phyloP scores from a whole-genome alignment of 148 eudicot genomes.

The Cornus kousa region DNA sequence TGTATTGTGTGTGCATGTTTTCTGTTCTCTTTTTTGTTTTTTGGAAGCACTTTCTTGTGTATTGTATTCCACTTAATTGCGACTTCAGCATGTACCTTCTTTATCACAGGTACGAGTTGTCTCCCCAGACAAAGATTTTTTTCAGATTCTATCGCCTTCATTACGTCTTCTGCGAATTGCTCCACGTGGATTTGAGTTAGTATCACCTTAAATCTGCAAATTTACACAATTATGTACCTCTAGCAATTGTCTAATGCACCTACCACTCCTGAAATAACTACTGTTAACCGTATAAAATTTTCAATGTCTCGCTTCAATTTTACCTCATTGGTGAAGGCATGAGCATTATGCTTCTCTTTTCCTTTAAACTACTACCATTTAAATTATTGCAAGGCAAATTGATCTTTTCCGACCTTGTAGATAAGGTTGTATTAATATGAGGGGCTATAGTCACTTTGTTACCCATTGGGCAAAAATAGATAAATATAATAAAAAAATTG shows the following conservation, averaged over 20 bases:
- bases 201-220: conserved; percentile 11
- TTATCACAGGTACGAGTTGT: conserved; percentile 84
- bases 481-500: too few relatives aligned
- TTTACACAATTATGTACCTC: not conserved
- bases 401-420: not conserved
- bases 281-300: not conserved
- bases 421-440: not conserved
- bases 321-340: not conserved
- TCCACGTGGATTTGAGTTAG: conserved; percentile 92
- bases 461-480: too few relatives aligned
- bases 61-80: not conserved
- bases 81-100: not conserved
- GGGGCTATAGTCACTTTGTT: not conserved
- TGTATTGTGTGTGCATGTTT: too few relatives aligned
- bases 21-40: too few relatives aligned
- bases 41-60: too few relatives aligned
- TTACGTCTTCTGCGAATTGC: conserved; percentile 91
- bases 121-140: conserved; percentile 99
- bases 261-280: too few relatives aligned
- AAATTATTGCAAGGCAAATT: not conserved
- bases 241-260: too few relatives aligned
- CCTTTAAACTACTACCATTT: not conserved
- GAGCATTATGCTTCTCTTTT: not conserved
- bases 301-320: not conserved
- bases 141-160: conserved; percentile 94